Evolutionary conservation across 2,329 filamentous ascomycete species (phyloP), one percentile per base, ranked within the genome.

Genomic region (Ustulina deusta): DNA sequence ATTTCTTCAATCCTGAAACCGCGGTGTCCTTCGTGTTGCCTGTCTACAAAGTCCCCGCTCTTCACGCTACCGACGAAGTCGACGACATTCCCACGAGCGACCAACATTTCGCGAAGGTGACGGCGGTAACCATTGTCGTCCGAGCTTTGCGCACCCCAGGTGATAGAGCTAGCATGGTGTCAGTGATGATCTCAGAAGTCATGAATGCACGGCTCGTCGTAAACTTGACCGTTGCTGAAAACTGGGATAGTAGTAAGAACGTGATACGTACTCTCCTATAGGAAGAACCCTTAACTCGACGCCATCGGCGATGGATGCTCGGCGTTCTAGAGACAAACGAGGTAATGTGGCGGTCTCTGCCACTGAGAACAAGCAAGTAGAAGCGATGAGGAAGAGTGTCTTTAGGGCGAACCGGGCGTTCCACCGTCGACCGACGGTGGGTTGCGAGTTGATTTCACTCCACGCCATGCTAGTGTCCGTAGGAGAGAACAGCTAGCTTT

Each of bases 21-120:
- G 20, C 44, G 52, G 17, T 63, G 54, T n/a, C 61, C 61, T 57
- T 63, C 61, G 52, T 63, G 40, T 3, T 63, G 10, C 3, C 11
- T 7, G 25, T 63, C 61, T 3, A 13, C 11, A 9, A 49, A n/a
- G 10, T 15, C 7, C 6, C 61, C 61, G 20, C 40, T 51, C 6
- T 20, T 20, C 17, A 57, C 52, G 2, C 1, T 13, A 2, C 61
- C 61, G 13, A 57, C 46, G 3, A 63, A 48, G 27, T 63, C 52
- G 32, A 63, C 61, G 9, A 49, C 25, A 15, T 57, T 49, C 7
- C 46, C 61, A 1, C 52, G 36, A 22, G 40, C 17, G 22, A 11
- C 25, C 1, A 57, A 15, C 15, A 25, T 32, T 1, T 63, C 36
- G 9, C 15, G 32, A 10, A 63, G 36, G 22, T 17, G 5, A 6